Evolutionary conservation across 805 yeast species (phyloP), one percentile per base, ranked within the genome.

Genomic region (Wickerhamomyces rabaulensis): DNA sequence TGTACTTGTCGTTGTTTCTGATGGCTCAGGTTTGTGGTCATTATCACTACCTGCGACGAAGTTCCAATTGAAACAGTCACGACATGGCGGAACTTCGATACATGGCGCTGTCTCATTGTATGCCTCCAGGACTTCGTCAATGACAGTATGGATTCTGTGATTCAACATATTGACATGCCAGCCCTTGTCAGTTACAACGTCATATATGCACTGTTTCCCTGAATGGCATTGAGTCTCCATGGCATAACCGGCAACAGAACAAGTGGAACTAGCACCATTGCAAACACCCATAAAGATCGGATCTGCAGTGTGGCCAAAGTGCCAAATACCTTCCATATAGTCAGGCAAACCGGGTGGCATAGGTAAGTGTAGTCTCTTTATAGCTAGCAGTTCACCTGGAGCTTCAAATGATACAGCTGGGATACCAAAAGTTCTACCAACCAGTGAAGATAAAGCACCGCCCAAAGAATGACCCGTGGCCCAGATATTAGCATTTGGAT

Each of bases 201-300:
- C 98, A 66, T 92, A 94, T 25, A 84, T 75, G 64, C 98, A 94
- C 45, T 80, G 79, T 62, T 76, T 76, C 0, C 98, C 99, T 0
- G 96, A 78, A 63, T 94, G 99, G 62, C 99, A 94, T 40, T 83
- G 84, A 0, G 97, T 84, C 60, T 94, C 99, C 96, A 94, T 84
- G 10, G 98, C 99, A 64, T 89, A 94, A 0, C 99, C 99, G 1
- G 87, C 97, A 9, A 88, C 74, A 49, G 92, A 82, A 65, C 99
- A 94, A 2, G 91, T 67, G 0, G 95, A 84, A 4, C 92, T 80
- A 1, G 94, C 95, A 9, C 99, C 99, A 59, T 87, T 90, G 63
- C 99, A 94, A 9, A 89, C 91, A 0, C 99, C 99, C 92, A 91
- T 85, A 59, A 75, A 94, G 2, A 94, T 87, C 1, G 99, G 99